Conservation (phyloP, 345 rosid genomes). For the Gossypium herbaceum region DNA sequence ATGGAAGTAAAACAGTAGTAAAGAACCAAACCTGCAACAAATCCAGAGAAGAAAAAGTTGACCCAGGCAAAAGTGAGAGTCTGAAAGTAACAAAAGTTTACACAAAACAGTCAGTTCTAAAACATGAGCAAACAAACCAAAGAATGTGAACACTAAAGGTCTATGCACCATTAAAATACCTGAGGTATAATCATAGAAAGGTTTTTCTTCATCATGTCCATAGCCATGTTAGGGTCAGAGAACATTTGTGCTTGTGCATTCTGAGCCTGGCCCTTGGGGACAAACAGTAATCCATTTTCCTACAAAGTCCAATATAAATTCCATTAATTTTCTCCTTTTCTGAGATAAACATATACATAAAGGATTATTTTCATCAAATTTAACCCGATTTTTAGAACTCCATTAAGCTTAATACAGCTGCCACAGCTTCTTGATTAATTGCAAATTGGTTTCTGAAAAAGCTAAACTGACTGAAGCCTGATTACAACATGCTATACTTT, state of each 20-base stretch:
- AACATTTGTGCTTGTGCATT: conserved; percentile 98
- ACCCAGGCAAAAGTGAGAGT: conserved; percentile 99
- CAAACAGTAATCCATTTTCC: conserved; percentile 90
- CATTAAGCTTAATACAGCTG: background rate
- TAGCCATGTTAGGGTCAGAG: conserved; percentile 99
- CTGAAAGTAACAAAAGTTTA: conserved; percentile 38
- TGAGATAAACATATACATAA: background rate
- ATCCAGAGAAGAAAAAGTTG: conserved; percentile 99
- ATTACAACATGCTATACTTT: background rate
- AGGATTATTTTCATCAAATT: background rate
- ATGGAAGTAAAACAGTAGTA: background rate
- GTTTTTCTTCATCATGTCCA: conserved; percentile 99
- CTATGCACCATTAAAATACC: conserved; percentile 33
- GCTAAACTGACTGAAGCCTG: background rate
- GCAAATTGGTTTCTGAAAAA: background rate
- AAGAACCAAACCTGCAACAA: conserved; percentile 77
- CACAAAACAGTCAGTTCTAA: conserved; percentile 14
- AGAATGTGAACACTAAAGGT: background rate
- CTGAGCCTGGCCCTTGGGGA: conserved; percentile 75
- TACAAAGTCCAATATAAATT: conserved; percentile 25
- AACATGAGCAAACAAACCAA: conserved; percentile 1
- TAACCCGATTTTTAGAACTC: background rate
- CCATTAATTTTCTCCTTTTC: background rate
- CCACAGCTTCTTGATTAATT: background rate
- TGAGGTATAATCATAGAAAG: conserved; percentile 98